These are phyloP conservation scores for Cryptosporidium bovis DNA, from an alignment of 169 alveolate genomes.

Conservation along the genomic window DNA sequence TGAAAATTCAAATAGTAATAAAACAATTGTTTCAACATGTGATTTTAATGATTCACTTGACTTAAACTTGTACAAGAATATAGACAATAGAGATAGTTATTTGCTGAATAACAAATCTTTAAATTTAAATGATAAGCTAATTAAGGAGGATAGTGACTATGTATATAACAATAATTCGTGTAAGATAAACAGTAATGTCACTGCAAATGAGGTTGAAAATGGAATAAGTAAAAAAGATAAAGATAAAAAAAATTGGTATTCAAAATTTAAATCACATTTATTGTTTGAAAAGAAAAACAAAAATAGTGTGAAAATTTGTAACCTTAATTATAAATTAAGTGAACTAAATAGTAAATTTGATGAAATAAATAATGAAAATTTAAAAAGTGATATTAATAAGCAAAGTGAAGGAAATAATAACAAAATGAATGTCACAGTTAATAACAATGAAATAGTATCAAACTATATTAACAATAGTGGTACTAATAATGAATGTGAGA, in stretches of 20 bases:
- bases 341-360: neutral
- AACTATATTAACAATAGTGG: neutral
- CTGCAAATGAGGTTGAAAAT: neutral
- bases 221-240: neutral
- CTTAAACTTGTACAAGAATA: neutral
- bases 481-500: neutral
- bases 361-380: neutral
- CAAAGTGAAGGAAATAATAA: neutral
- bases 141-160: no score
- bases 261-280: slow-evolving; percentile 22
- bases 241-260: slow-evolving; percentile 26
- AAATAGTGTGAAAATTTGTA: neutral
- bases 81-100: neutral
- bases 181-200: no score
- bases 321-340: neutral
- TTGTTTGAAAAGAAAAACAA: neutral
- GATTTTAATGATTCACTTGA: no score
- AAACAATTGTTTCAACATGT: neutral
- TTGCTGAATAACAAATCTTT: neutral
- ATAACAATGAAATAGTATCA: neutral
- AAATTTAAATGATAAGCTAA: no score
- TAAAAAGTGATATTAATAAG: neutral
- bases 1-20: no score
- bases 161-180: no score
- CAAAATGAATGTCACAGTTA: neutral